Conservation (phyloP, 768 basidiomycete genomes). For the Lentinula detonsa region DNA sequence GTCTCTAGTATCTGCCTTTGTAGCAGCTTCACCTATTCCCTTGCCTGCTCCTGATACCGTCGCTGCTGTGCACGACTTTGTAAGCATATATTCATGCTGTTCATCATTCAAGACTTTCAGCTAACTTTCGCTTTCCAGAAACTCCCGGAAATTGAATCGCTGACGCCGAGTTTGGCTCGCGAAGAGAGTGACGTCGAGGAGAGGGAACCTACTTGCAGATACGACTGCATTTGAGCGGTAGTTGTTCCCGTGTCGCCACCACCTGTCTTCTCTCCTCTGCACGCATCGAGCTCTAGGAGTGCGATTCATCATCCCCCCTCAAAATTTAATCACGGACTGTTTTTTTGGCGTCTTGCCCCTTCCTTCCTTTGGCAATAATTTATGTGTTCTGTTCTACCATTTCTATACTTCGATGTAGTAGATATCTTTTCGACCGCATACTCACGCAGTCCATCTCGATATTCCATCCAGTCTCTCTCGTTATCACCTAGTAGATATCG, state of each 20-base stretch:
- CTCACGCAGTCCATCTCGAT: background rate
- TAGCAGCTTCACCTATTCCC: conserved; percentile 2
- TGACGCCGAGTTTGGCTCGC: background rate
- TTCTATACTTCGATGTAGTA: background rate
- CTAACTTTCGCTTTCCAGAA: background rate
- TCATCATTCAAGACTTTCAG: background rate
- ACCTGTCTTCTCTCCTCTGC: background rate
- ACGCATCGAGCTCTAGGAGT: background rate
- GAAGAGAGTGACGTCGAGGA: background rate
- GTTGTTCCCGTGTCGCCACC: background rate
- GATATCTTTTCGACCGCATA: background rate
- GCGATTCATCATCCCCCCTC: background rate
- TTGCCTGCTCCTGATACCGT: background rate
- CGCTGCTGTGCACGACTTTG: background rate
- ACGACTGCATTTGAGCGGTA: background rate
- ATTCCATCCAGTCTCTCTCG: background rate
- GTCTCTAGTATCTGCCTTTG: background rate
- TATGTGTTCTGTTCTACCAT: background rate
- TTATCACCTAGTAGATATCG: background rate
- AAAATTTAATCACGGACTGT: background rate
- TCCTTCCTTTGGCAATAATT: background rate
- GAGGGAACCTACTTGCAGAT: conserved; percentile 2
- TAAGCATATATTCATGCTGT: background rate
- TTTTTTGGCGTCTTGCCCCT: too few relatives aligned
- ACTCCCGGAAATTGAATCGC: background rate